Base-by-base conservation (phyloP, 345 rosid genomes). In the Cardiospermum halicacabum region DNA sequence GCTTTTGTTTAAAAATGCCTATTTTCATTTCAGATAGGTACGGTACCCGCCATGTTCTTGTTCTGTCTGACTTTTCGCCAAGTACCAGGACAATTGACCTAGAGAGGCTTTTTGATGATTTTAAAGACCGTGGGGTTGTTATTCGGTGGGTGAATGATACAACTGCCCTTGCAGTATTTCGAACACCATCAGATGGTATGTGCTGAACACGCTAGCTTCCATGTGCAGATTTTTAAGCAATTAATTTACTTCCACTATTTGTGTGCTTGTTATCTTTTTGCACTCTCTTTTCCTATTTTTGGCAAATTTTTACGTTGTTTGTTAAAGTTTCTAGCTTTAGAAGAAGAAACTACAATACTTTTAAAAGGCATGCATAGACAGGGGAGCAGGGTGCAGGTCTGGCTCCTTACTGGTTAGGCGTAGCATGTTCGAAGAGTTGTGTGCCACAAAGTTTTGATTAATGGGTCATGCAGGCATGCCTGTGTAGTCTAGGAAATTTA, bases 101-200 rank as follows among this genome's bases (percentile, higher is more conserved):
- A 55, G 99, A 94, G 75, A 94, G 75, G 74, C 79, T 87, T 58
- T 79, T 87, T 55, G 81, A 70, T 54, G 88, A 80, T 71, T 89
- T 80, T 48, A 85, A 64, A 67, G 90, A 75, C 59, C 71, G 49
- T 37, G 89, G 81, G 67, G 63, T 91, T 66, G 77, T 75, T 64
- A 85, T 94, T 78, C 91, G 89, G 67, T 94, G 99, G 97, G 87
- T 91, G 59, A 85, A 84, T 79, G 96, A 94, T 71, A 93, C 92
- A 62, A 66, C 78, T 13, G 97, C 98, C 10, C 89, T 90, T 74
- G 97, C 95, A 56, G 98, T 93, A 43, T 91, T 93, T 71, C 80
- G 62, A 73, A 76, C 86, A 53, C 92, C 99, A 12, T 74, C 89
- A 59, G 60, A 69, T 37, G 97, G 98, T 90, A 88, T 71, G 2